These are phyloP conservation scores for Pseudocercospora eumusae DNA, from an alignment of 2,329 filamentous ascomycete species.

Conservation along the genomic window DNA sequence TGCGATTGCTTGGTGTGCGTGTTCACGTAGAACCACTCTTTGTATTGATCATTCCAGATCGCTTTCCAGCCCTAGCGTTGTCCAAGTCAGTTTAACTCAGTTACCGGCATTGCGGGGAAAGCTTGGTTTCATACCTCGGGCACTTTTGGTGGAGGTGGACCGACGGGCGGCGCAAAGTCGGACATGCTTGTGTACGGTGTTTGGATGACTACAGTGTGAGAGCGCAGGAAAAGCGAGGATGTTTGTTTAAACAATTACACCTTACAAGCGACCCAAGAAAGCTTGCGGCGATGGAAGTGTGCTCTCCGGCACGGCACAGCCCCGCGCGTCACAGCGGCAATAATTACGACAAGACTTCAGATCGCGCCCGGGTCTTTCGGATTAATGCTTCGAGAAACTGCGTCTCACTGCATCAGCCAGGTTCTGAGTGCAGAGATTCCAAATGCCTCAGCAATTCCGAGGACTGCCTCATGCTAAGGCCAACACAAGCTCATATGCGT, in stretches of 20 bases:
- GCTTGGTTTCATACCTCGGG: conserved; percentile 18
- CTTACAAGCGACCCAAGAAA: neutral
- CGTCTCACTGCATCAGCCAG: neutral
- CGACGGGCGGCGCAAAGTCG: conserved; percentile 40
- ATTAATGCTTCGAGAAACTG: neutral
- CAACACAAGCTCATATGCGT: neutral
- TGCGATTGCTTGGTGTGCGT: conserved; percentile 83
- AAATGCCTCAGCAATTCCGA: neutral
- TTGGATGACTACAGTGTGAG: neutral
- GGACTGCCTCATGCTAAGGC: neutral
- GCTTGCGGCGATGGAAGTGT: neutral
- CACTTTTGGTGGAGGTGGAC: conserved; percentile 33
- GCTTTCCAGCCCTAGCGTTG: conserved; percentile 77
- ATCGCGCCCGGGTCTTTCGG: no score
- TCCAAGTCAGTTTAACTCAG: conserved; percentile 55
- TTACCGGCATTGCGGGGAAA: conserved; percentile 23
- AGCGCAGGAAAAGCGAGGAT: neutral
- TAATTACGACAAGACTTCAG: neutral
- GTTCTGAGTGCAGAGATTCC: neutral
- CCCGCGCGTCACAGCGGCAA: neutral
- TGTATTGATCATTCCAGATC: conserved; percentile 84
- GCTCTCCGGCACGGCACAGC: neutral
- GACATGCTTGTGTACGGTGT: conserved; percentile 29
- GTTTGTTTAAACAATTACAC: neutral
- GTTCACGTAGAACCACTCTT: conserved; percentile 94